Base-by-base conservation (phyloP, 805 yeast species). In the Lipomyces anomalus region DNA sequence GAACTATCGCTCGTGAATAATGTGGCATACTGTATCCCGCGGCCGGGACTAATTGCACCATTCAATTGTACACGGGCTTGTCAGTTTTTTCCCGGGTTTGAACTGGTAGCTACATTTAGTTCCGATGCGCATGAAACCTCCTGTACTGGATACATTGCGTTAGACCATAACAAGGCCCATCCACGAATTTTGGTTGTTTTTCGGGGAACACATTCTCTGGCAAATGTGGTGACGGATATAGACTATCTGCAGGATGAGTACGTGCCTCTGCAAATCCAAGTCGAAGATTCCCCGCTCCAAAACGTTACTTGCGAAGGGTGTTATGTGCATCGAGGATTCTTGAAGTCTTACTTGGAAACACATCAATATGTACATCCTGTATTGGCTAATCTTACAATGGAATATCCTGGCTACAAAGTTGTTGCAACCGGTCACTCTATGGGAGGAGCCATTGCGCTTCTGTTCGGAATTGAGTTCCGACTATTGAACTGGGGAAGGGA, bases 361-460 rank as follows among this genome's bases (percentile, higher is more conserved):
- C 11, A 69, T 76, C 48, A 66, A 71, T 39, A 63, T 58, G 2
- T 55, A 23, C 40, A 16, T 40, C 63, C 34, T 17, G 22, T 32
- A 1, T 30, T 55, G 21, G 42, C 18, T 24, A 28, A 44, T 16
- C 52, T 63, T 6, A 62, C 57, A 5, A 64, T 61, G 7, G 56
- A 66, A 17, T 63, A 72, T 56, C 75, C 78, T 0, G 71, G 69
- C 21, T 81, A 78, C 58, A 59, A 67, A 18, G 47, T 82, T 3
- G 69, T 74, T 1, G 69, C 81, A 1, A 67, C 79, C 1, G 94
- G 94, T 0, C 95, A 85, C 62, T 84, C 92, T 0, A 63, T 84
- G 35, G 89, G 88, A 2, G 94, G 81, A 4, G 88, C 89, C 0
- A 61, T 82, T 42, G 81, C 88, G 1, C 63, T 71, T 3, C 63